Conservation (phyloP, 2,329 filamentous ascomycete species). For the Apiospora rasikravindrae region DNA sequence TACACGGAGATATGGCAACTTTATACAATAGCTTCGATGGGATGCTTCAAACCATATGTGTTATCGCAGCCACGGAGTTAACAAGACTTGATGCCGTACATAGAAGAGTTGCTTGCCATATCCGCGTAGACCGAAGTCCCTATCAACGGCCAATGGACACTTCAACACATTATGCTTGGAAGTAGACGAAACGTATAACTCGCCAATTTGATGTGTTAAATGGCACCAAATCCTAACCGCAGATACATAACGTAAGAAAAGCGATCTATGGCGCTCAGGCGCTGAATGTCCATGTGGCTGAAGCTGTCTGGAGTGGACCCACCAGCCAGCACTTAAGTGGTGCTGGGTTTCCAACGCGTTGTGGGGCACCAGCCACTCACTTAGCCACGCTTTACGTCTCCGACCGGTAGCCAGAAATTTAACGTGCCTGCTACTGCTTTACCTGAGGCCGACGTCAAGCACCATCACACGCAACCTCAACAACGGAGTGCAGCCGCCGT, state of each 20-base stretch:
- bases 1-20: conserved; percentile 1
- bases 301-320: background rate
- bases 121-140: background rate
- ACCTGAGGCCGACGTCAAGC: background rate
- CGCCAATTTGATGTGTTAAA: background rate
- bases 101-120: background rate
- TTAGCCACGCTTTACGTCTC: conserved; percentile 10
- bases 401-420: conserved; percentile 8
- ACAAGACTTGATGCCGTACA: background rate
- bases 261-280: too few species aligned
- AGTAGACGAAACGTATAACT: background rate
- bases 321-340: background rate
- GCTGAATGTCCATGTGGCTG: background rate
- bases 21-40: background rate
- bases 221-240: too few species aligned
- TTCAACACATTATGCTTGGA: background rate
- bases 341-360: background rate
- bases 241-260: background rate
- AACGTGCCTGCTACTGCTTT: background rate
- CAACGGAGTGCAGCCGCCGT: conserved; percentile 5
- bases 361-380: conserved; percentile 13
- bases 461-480: conserved; percentile 18
- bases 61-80: background rate
- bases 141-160: background rate
- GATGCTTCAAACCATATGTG: too few species aligned